A percentile compares a stretch with the other conserved stretches of the same genome.
These are phyloP conservation scores for Mortierella antarctica DNA, from an alignment of 192 early-diverging fungal species.

Conservation along the genomic window DNA sequence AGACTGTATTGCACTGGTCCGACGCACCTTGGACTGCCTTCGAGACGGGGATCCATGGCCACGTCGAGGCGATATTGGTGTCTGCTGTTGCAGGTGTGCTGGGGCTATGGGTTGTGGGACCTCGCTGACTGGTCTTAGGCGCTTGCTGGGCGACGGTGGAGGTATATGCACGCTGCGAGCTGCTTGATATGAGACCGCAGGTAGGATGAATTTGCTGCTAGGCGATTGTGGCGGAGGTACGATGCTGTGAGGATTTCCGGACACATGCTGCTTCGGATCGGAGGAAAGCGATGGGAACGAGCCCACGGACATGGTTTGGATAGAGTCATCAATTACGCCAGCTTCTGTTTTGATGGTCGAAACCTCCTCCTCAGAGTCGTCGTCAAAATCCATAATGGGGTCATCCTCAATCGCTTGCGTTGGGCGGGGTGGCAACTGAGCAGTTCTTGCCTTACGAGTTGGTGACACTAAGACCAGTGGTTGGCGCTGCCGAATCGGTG, in stretches of 20 bases:
- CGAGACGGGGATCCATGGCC: not conserved
- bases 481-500: not conserved
- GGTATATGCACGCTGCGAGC: not conserved
- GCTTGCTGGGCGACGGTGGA: conserved; percentile 12
- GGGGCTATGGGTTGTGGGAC: conserved; percentile 4
- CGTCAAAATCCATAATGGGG: conserved; percentile 28
- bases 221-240: conserved; percentile 1
- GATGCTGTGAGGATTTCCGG: not conserved
- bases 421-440: not conserved
- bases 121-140: conserved; percentile 19
- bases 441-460: not conserved
- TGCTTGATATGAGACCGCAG: not conserved
- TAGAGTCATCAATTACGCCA: not conserved
- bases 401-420: conserved; percentile 2
- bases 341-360: too few relatives aligned
- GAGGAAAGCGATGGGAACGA: not conserved
- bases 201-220: conserved; percentile 12
- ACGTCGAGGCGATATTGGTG: conserved; percentile 1
- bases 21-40: not conserved
- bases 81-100: not conserved
- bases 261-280: not conserved
- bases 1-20: not conserved
- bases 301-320: not conserved
- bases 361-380: not conserved
- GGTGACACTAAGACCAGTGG: not conserved